Base-by-base conservation (phyloP, 352 stramenopile genomes). In the Phytophthora macrochlamydospora region DNA sequence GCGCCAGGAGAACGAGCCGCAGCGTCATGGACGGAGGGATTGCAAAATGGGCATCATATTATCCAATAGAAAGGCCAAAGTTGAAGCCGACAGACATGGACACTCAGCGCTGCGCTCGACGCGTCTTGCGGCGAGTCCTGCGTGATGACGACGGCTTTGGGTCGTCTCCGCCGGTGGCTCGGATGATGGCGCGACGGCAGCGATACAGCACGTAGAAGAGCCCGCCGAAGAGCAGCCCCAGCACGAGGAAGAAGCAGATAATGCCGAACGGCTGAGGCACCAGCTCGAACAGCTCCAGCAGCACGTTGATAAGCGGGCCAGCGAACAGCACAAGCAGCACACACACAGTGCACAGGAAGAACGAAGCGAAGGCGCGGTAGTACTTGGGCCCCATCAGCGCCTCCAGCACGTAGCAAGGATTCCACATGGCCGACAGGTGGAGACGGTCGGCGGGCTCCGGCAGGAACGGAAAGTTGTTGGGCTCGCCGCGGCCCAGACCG, bases 341-440 rank as follows among this genome's bases (percentile, higher is more conserved):
- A 40, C 91, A 75, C 6, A 87, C 32, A 12, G 74, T 71, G 64
- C 80, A 92, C 1, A 90, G 51, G 38, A 92, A 61, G 50, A 85
- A 86, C 0, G 80, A 92, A 9, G 83, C 78, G 37, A 93, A 93
- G 24, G 75, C 73, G 51, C 73, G 75, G 55, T 90, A 92, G 68
- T 85, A 87, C 69, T 88, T 89, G 13, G 85, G 81, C 0, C 87
- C 87, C 70, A 95, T 83, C 50, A 93, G 53, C 11, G 83, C 83
- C 57, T 95, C 78, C 30, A 95, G 59, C 54, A 95, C 85, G 60
- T 91, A 85, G 42, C 90, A 76, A 31, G 87, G 87, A 62, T 95
- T 95, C 81, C 85, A 93, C 81, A 95, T 91, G 6, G 83, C 83
- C 18, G 78, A 89, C 9, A 95, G 68, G 28, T 93, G 79, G 9